phyloP scores from a whole-genome alignment of 2,329 filamentous ascomycete species.

The Akanthomyces muscarius region DNA sequence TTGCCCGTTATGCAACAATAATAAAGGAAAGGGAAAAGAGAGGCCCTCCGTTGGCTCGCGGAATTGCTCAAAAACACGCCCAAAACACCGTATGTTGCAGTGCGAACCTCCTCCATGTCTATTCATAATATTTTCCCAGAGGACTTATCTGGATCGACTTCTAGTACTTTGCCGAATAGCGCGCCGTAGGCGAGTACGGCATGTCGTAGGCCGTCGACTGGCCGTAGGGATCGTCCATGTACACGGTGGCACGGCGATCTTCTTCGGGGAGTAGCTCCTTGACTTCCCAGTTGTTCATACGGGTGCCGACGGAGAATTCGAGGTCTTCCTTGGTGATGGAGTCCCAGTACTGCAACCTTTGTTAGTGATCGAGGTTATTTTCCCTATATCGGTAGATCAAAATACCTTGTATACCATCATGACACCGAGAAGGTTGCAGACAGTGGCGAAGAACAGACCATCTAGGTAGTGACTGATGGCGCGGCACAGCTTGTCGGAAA shows the following conservation, averaged over 20 bases:
- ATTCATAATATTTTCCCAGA: conserved; percentile 13
- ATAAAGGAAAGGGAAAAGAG: background rate
- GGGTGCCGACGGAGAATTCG: conserved; percentile 93
- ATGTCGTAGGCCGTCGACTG: conserved; percentile 53
- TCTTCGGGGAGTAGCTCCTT: conserved; percentile 85
- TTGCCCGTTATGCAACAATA: background rate
- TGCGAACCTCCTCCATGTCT: background rate
- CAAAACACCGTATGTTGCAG: background rate
- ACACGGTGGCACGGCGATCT: conserved; percentile 69
- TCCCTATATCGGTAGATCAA: background rate
- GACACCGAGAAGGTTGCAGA: conserved; percentile 87
- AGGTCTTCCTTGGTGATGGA: conserved; percentile 98
- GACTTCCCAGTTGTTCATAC: conserved; percentile 97
- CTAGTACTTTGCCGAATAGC: conserved; percentile 47
- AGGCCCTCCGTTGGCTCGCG: background rate
- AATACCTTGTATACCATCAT: conserved; percentile 99
- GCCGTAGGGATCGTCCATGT: conserved; percentile 63
- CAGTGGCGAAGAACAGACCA: conserved; percentile 88
- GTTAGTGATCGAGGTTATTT: background rate
- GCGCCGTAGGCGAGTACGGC: conserved; percentile 43
- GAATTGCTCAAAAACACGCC: background rate
- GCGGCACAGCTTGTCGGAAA: conserved; percentile 80
- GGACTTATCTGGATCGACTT: conserved; percentile 6
- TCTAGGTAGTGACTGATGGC: conserved; percentile 88
- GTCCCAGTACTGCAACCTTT: conserved; percentile 78